Evolutionary conservation across 2,329 filamentous ascomycete species (phyloP).

Genomic region (Colletotrichum scovillei): DNA sequence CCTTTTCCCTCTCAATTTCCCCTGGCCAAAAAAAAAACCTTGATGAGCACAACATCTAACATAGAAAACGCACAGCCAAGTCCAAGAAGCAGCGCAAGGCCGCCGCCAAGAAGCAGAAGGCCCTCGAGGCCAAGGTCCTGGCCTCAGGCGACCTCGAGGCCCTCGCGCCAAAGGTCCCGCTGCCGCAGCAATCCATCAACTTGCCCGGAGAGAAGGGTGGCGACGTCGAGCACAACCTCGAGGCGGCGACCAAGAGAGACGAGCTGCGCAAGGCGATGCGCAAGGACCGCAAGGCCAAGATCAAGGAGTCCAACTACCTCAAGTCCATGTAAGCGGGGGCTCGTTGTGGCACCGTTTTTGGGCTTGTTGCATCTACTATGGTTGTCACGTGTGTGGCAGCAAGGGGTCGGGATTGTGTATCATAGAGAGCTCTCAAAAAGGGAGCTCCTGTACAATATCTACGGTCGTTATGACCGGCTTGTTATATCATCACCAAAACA

Average conservation of each 20-base stretch:
- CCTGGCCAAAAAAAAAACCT: background rate
- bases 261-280: constrained; percentile 79
- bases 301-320: constrained; percentile 89
- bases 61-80: constrained; percentile 68
- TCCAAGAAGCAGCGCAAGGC: constrained; percentile 83
- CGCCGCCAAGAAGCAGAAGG: constrained; percentile 73
- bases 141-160: constrained; percentile 74
- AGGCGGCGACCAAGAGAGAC: constrained; percentile 63
- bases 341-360: background rate
- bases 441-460: constrained; percentile 32
- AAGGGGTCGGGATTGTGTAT: constrained; percentile 14
- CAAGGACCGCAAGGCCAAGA: constrained; percentile 77
- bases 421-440: constrained; percentile 21
- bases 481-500: constrained; percentile 19
- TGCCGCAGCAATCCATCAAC: constrained; percentile 84
- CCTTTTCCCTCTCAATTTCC: background rate
- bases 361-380: background rate
- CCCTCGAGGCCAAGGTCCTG: constrained; percentile 68
- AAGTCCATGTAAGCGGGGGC: constrained; percentile 73
- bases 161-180: constrained; percentile 75
- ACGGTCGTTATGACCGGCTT: constrained; percentile 21
- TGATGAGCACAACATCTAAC: background rate
- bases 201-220: constrained; percentile 64
- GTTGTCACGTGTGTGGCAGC: background rate
- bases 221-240: constrained; percentile 56